Conservation (phyloP, 768 basidiomycete genomes). For the Tulasnella sp. region DNA sequence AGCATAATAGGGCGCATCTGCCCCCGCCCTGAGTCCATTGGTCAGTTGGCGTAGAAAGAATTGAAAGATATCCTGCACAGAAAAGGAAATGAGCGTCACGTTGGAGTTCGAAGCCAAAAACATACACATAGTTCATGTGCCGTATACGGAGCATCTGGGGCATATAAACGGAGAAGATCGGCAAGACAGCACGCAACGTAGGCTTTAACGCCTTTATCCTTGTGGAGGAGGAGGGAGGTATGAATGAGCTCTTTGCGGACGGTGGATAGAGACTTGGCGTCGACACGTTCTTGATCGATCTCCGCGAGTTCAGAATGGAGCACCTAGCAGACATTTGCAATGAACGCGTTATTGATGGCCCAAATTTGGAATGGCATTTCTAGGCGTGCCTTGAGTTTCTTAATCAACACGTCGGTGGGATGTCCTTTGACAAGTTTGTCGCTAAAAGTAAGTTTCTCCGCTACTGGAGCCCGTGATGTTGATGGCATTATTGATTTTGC, state of each 20-base stretch:
- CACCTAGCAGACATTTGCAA: slow-evolving; percentile 20
- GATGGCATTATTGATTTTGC: not conserved
- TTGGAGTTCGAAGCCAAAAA: not conserved
- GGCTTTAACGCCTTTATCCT: slow-evolving; percentile 92
- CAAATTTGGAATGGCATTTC: not conserved
- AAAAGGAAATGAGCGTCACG: not conserved
- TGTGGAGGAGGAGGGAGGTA: slow-evolving; percentile 77
- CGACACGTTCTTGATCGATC: slow-evolving; percentile 81
- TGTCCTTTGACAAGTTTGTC: slow-evolving; percentile 75
- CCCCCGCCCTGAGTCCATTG: slow-evolving; percentile 51
- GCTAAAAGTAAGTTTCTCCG: slow-evolving; percentile 42
- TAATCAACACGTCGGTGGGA: slow-evolving; percentile 71
- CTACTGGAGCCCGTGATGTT: not conserved
- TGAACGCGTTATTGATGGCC: not conserved
- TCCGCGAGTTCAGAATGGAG: slow-evolving; percentile 45
- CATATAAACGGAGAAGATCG: slow-evolving; percentile 85
- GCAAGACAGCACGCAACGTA: slow-evolving; percentile 91
- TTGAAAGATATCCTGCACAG: slow-evolving; percentile 76
- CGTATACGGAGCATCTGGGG: slow-evolving; percentile 94
- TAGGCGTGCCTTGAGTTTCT: slow-evolving; percentile 58
- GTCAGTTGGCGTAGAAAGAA: slow-evolving; percentile 88
- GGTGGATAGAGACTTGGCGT: slow-evolving; percentile 54
- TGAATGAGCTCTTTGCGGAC: slow-evolving; percentile 73
- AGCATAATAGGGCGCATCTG: slow-evolving; percentile 75
- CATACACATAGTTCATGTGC: slow-evolving; percentile 55